Evolutionary conservation across 768 basidiomycete genomes (phyloP), one percentile per base, ranked within the genome.

Genomic region (Lactarius indigo): DNA sequence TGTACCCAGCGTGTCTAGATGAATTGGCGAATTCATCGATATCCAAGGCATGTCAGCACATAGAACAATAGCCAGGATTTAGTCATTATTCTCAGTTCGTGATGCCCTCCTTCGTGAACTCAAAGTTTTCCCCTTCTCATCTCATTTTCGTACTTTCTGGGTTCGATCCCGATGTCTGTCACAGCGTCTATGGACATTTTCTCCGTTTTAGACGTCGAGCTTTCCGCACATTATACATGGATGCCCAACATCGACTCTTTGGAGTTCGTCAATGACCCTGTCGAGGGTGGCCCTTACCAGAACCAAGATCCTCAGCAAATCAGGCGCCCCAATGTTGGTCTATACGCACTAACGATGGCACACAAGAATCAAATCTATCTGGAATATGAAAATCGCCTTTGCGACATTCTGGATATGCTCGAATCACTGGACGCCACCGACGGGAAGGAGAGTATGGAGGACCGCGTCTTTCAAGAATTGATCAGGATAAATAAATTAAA

Each of bases 211-310:
- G 39, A 41, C 1, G 17, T 17, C 3, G 17, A 41, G 17, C 39
- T 41, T 41, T 41, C 39, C 18, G 39, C 9, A 9, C 15, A 28
- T 30, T 59, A 26, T 2, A 15, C 3, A 6, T 59, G 57, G 57
- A 41, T 59, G 57, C 39, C 57, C 57, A 59, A 59, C 30, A 28
- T 59, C 13, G 57, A 13, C 12, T 59, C 57, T 4, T 42, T 59
- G 28, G 17, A 57, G 5, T 57, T 57, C 8, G 23, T 57, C 57
- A 57, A 57, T 39, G 35, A 57, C 35, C 57, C 57, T 30, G 2
- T 42, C 39, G 8, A 12, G 12, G 41, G 26, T 18, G 57, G 57
- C 26, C 26, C 57, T 7, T 42, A 42, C 18, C 57, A 18, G 7
- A 18, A 3, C 8, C 1, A 37, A 20, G n/a, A 20, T 9, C n/a